These are phyloP conservation scores for Rugonectria rugulosa DNA, from an alignment of 2,329 filamentous ascomycete genomes.

Conservation along the genomic window DNA sequence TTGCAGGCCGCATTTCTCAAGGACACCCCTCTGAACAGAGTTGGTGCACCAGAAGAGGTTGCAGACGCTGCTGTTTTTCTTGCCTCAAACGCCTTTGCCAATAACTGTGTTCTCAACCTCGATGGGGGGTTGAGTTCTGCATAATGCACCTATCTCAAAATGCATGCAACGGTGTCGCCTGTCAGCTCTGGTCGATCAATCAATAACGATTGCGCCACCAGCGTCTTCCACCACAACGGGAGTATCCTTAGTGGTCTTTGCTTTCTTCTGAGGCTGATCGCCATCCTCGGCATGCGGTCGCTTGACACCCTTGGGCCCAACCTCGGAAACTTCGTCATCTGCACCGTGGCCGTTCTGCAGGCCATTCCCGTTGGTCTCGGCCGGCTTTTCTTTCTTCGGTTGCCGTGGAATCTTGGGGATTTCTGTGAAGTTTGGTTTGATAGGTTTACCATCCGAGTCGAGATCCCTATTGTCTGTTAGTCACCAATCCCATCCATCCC, in stretches of 20 bases:
- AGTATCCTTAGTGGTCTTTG: conserved; percentile 50
- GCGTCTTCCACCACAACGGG: conserved; percentile 58
- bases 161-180: conserved; percentile 15
- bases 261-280: conserved; percentile 57
- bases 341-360: conserved; percentile 50
- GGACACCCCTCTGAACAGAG: conserved; percentile 69
- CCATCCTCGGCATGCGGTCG: conserved; percentile 54
- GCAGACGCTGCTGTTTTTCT: conserved; percentile 85
- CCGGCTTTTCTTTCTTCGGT: conserved; percentile 51
- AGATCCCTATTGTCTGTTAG: conserved; percentile 49
- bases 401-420: conserved; percentile 61
- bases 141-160: conserved; percentile 45
- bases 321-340: conserved; percentile 43
- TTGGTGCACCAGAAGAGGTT: conserved; percentile 74
- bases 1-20: conserved; percentile 49
- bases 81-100: conserved; percentile 79
- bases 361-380: conserved; percentile 50
- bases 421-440: conserved; percentile 56
- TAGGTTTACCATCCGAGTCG: conserved; percentile 59
- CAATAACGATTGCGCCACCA: conserved; percentile 73
- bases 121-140: conserved; percentile 82
- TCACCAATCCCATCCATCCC: neutral
- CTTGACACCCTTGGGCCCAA: conserved; percentile 52
- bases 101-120: conserved; percentile 85
- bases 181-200: conserved; percentile 47